Evolutionary conservation across 78 protist species (phyloP), one percentile per base, ranked within the genome.

Genomic region (Emiliania huxleyi): DNA sequence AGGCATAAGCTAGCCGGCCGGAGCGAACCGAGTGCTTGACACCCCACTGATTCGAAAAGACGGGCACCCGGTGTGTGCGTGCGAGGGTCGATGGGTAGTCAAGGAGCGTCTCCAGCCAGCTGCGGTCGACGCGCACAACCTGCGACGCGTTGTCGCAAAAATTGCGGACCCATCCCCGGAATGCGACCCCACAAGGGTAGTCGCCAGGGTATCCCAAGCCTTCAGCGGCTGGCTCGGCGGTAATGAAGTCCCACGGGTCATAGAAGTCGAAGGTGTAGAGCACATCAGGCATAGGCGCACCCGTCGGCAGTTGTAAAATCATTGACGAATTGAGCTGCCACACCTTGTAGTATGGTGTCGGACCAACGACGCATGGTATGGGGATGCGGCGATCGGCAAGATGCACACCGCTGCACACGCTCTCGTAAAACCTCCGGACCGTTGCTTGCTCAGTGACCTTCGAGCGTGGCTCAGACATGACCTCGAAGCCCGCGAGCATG

Each of bases 291-390:
- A 62, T 62, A 3, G 2, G 73, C 1, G 8, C n/a, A 26, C 73
- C 73, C n/a, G 8, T 3, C 33, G 73, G 73, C 33, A 3, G 5
- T 5, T 12, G 35, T 8, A 71, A 40, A 25, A 71, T 1, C 81
- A 71, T 71, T 12, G 81, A n/a, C 42, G 35, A 26, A 15, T 71
- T 71, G 18, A 71, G 81, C 2, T 71, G 35, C 81, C 81, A 71
- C 11, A 71, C 48, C 85, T 77, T 77, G 46, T 77, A 77, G 48
- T 77, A 77, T 40, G 85, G 85, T 1, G 85, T 71, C 44, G 81
- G 81, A 8, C 62, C 62, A 52, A 52, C 62, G 62, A 52, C 62
- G 62, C 62, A 52, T 19, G 62, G 62, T 52, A 52, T n/a, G n/a
- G n/a, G n/a, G n/a, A n/a, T n/a, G n/a, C n/a, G n/a, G n/a, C n/a